These are phyloP conservation scores for Anthracocystis panici-leucophaei DNA, from an alignment of 1,284 basidiomycete genomes.

Conservation along the genomic window DNA sequence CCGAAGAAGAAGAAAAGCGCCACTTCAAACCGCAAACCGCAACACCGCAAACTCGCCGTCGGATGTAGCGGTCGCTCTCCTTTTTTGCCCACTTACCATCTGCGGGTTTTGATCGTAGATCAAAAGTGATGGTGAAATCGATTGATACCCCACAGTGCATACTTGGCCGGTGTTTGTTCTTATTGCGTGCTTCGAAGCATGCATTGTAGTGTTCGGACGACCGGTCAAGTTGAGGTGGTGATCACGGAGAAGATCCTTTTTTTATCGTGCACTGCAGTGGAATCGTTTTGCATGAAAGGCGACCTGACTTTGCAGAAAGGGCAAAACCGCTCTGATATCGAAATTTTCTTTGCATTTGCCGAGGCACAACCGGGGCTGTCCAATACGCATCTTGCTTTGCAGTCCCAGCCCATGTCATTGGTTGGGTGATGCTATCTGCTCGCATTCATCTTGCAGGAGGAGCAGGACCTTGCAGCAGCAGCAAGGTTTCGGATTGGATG, in stretches of 20 bases:
- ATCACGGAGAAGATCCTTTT: no score
- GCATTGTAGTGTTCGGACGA: no score
- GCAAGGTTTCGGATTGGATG: conserved; percentile 1
- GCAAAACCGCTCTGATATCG: neutral
- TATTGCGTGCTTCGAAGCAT: no score
- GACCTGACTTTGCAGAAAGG: neutral
- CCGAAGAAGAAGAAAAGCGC: neutral
- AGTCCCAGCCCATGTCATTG: neutral
- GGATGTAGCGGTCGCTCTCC: conserved; percentile 27
- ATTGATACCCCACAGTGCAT: no score
- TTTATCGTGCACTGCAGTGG: no score
- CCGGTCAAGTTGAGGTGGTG: no score
- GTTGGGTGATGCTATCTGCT: neutral
- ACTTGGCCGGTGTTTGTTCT: no score
- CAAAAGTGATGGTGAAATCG: no score
- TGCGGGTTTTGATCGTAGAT: no score
- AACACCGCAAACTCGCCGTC: conserved; percentile 7
- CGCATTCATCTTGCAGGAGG: neutral
- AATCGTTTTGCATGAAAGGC: no score
- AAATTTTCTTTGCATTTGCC: conserved; percentile 4
- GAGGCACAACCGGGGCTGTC: neutral
- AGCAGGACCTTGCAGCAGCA: neutral
- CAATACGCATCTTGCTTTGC: conserved; percentile 2
- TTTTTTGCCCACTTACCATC: no score
- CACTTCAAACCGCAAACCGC: neutral